phyloP scores from a whole-genome alignment of 2,329 filamentous ascomycete species.

The Periconia digitata region DNA sequence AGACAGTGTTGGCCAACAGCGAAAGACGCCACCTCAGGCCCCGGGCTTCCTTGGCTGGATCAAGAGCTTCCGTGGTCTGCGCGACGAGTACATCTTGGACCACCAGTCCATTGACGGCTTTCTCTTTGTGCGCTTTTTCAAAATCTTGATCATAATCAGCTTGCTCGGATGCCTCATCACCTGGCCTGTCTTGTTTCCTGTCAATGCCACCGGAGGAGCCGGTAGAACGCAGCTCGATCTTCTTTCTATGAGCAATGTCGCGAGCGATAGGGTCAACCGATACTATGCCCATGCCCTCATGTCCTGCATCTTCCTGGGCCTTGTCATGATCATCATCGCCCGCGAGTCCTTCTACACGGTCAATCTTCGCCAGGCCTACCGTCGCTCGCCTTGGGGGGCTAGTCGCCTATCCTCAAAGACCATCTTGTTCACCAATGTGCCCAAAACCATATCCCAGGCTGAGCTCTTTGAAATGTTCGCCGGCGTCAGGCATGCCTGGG shows the following conservation, averaged over 20 bases:
- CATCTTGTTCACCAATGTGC: conserved; percentile 52
- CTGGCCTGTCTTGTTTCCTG: conserved; percentile 51
- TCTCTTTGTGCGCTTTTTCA: conserved; percentile 52
- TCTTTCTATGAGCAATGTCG: conserved; percentile 43
- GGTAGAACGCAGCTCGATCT: conserved; percentile 42
- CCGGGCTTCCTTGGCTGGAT: conserved; percentile 58
- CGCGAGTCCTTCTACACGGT: conserved; percentile 52
- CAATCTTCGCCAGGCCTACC: conserved; percentile 52
- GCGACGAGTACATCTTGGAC: conserved; percentile 50
- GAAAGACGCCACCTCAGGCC: conserved; percentile 51
- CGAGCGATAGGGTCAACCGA: conserved; percentile 30
- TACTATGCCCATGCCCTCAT: conserved; percentile 50
- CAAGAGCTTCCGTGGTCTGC: conserved; percentile 46
- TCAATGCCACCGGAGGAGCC: conserved; percentile 48
- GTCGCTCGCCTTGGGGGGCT: conserved; percentile 47
- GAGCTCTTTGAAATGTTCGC: conserved; percentile 44
- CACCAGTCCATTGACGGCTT: conserved; percentile 54
- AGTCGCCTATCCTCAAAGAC: conserved; percentile 50
- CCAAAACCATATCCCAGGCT: conserved; percentile 43
- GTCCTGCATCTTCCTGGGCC: conserved; percentile 46
- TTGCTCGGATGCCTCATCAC: conserved; percentile 47
- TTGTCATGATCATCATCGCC: conserved; percentile 49
- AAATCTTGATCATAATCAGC: conserved; percentile 46
- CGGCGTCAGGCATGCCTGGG: conserved; percentile 49
- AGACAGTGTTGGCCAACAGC: conserved; percentile 44